Evolutionary conservation across 345 rosid genomes (phyloP), one percentile per base, ranked within the genome.

Genomic region (Acer yangbiense): DNA sequence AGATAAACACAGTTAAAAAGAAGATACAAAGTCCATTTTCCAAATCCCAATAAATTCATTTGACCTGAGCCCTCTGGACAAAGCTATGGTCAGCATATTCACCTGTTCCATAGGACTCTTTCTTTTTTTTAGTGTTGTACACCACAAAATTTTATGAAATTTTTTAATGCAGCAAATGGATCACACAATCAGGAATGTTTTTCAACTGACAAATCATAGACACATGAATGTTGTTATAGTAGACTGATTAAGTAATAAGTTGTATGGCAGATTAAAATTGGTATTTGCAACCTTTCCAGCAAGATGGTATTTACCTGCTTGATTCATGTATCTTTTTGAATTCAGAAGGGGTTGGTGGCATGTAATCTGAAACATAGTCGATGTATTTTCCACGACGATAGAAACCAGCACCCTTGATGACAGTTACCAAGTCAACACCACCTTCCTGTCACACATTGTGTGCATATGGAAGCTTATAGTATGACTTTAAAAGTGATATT

Each of bases 311-410:
- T 66, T 81, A 83, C 86, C 86, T 81, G 62, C 21, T 11, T 50
- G 66, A 41, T 41, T 83, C 83, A 77, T 74, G 61, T 74, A 77
- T 0, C 55, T 74, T 61, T 60, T 78, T 83, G 80, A 79, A 79
- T 74, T 93, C 98, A 58, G 80, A 85, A 61, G 84, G 82, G 39
- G 91, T 88, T 20, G 92, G 91, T 52, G 92, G 93, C 27, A 88
- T 68, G 79, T 84, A 91, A 86, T 91, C 93, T 44, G 84, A 81
- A 67, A 86, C 72, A 71, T 81, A 83, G 71, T 91, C 93, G 3
- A 68, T 86, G 72, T 64, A 44, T 78, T 84, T 79, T 65, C 90
- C 86, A 62, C 83, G 94, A 58, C 97, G 92, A 84, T 91, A 91
- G 25, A 87, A 81, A 60, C 81, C 52, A 77, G 93, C 82, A 77